Evolutionary conservation across 2,329 filamentous ascomycete species (phyloP).

Genomic region (Anthostomella pinea): DNA sequence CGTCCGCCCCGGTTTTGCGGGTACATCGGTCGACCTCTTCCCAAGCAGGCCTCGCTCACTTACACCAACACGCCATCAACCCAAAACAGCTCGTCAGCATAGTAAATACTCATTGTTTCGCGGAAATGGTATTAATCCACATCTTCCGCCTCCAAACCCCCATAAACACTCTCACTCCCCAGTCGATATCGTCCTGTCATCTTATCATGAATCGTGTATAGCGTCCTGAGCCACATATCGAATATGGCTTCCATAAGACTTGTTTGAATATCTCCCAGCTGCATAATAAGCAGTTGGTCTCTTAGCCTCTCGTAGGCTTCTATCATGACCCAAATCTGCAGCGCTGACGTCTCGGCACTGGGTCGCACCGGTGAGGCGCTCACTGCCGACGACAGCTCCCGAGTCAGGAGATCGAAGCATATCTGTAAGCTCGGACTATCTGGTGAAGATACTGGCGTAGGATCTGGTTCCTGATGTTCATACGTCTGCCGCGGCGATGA

Average conservation of each 20-base stretch:
- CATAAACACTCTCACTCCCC: constrained; percentile 35
- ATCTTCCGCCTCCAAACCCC: constrained; percentile 12
- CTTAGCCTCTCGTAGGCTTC: constrained; percentile 55
- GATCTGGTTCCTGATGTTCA: constrained; percentile 12
- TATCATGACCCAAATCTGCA: constrained; percentile 57
- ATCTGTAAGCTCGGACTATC: constrained; percentile 47
- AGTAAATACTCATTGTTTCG: too few relatives aligned
- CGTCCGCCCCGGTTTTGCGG: too few relatives aligned
- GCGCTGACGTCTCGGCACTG: constrained; percentile 37
- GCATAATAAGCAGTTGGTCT: constrained; percentile 40
- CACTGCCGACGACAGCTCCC: constrained; percentile 45
- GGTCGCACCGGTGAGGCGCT: constrained; percentile 23
- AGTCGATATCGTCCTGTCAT: constrained; percentile 31
- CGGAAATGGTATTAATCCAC: constrained; percentile 1
- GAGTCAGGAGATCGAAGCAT: constrained; percentile 48
- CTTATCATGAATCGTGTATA: constrained; percentile 46
- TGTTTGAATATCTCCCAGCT: constrained; percentile 26
- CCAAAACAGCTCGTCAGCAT: too few relatives aligned
- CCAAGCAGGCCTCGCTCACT: too few relatives aligned
- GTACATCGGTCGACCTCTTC: too few relatives aligned
- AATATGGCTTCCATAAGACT: constrained; percentile 42
- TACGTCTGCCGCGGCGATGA: not conserved
- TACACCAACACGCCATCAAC: too few relatives aligned
- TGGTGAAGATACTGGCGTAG: constrained; percentile 8
- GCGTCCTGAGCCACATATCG: constrained; percentile 48